Percentiles rank a stretch among this genome's conserved stretches.
Conservation (phyloP, 768 basidiomycete species). For the Hypsizygus marmoreus region DNA sequence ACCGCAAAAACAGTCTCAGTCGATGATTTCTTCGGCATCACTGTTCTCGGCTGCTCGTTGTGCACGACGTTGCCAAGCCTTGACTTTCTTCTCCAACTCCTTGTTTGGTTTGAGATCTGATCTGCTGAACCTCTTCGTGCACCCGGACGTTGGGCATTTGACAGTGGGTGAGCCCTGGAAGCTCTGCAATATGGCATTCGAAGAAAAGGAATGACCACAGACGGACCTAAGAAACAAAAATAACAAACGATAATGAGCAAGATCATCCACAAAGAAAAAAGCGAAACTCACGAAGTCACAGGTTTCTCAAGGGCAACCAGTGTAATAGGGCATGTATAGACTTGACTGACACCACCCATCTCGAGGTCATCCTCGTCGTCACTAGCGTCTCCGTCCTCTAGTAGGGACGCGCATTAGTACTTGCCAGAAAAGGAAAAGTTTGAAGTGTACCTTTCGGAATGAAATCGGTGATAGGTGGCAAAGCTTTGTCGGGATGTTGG, state of each 20-base stretch:
- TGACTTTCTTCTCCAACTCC: conserved; percentile 63
- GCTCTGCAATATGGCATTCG: conserved; percentile 65
- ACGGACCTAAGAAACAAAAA: conserved; percentile 41
- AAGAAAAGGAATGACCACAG: conserved; percentile 86
- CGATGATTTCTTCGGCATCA: conserved; percentile 64
- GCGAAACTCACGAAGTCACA: conserved; percentile 72
- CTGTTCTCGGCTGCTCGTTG: conserved; percentile 49
- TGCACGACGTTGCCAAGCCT: conserved; percentile 55
- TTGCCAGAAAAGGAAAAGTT: neutral
- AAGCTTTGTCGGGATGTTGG: conserved; percentile 60
- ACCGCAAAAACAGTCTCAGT: conserved; percentile 24
- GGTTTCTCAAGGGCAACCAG: conserved; percentile 69
- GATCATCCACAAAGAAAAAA: conserved; percentile 1
- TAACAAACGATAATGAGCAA: conserved; percentile 5
- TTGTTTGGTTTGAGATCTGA: conserved; percentile 54
- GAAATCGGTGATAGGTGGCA: conserved; percentile 78
- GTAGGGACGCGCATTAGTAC: neutral
- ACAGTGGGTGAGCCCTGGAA: conserved; percentile 39
- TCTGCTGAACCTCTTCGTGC: conserved; percentile 57
- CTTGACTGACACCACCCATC: conserved; percentile 82
- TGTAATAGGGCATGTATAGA: conserved; percentile 83
- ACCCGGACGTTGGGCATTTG: conserved; percentile 75
- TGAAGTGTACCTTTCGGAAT: conserved; percentile 60
- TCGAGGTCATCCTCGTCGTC: conserved; percentile 89
- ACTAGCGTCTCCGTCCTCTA: conserved; percentile 81